Base-by-base conservation (phyloP, 306 rosid genomes). In the Sicyos baderoa region DNA sequence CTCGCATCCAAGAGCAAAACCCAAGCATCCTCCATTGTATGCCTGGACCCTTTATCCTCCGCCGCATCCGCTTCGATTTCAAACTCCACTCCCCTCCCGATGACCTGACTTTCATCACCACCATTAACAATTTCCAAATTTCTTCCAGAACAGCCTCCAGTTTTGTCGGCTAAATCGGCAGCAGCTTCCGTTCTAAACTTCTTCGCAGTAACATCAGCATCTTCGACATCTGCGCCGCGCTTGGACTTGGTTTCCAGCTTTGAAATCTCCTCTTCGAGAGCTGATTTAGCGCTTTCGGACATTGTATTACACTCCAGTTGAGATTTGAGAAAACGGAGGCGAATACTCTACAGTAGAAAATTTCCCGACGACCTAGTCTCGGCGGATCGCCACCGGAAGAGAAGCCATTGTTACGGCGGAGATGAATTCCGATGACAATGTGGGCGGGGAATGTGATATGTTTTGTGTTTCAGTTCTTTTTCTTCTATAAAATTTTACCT, bases 31-130 rank as follows among this genome's bases (percentile, higher is more conserved):
- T 91, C 97, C 97, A 91, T 91, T 9, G 84, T 69, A 23, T 82
- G 97, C 83, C 97, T 80, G 5, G 87, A 82, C 0, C 97, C 97
- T 74, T 91, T 91, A 77, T 88, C 94, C 62, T 91, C 96, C 3
- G 97, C 90, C 0, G 80, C 94, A 82, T 84, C 85, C 0, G 97
- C 96, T 76, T 91, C 94, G 52, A 91, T 88, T 54, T 72, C 84
- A 64, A 85, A 84, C 66, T 75, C 6, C 63, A 75, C 7, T 64
- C 77, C 86, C 72, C 69, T 79, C 48, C 9, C 63, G 42, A 55
- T 19, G 23, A 23, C 4, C 70, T 74, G 57, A 53, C 10, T 47
- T 18, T 45, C 54, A 35, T 50, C 72, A 7, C 68, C 57, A 23
- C 54, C 72, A 50, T 57, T 17, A 40, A 13, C 44, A n/a, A 23